Conservation (phyloP, 1,284 basidiomycete species). For the Vanrija sp. region DNA sequence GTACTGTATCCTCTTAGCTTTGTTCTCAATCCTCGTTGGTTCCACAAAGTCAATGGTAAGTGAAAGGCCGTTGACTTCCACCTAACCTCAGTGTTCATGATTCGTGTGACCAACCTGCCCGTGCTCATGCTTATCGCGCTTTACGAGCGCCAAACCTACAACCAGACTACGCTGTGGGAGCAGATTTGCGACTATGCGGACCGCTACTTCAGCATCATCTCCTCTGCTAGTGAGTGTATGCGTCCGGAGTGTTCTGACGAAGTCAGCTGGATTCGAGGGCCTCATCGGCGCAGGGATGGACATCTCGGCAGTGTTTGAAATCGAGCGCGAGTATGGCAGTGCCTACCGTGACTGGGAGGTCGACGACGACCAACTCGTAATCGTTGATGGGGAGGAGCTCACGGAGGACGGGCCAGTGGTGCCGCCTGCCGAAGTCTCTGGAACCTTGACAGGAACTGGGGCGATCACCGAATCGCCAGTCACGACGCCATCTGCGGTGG, state of each 20-base stretch:
- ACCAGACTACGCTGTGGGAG: slow-evolving; percentile 67
- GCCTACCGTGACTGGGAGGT: slow-evolving; percentile 48
- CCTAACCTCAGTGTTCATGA: slow-evolving; percentile 34
- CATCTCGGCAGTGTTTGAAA: slow-evolving; percentile 76
- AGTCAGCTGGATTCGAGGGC: slow-evolving; percentile 71
- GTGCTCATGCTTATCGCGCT: slow-evolving; percentile 74
- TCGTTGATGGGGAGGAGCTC: slow-evolving; percentile 20
- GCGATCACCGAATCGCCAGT: no score
- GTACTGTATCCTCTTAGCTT: slow-evolving; percentile 80
- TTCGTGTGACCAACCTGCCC: slow-evolving; percentile 76
- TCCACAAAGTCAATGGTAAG: slow-evolving; percentile 66
- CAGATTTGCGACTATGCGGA: slow-evolving; percentile 65
- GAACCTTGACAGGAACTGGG: no score
- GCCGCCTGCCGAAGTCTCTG: no score
- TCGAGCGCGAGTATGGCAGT: slow-evolving; percentile 62
- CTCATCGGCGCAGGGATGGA: slow-evolving; percentile 65
- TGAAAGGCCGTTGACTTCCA: background rate
- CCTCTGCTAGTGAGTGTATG: slow-evolving; percentile 61
- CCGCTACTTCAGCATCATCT: slow-evolving; percentile 60
- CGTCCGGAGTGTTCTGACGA: slow-evolving; percentile 6
- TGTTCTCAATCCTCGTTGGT: slow-evolving; percentile 58
- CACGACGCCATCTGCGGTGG: no score
- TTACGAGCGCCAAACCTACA: slow-evolving; percentile 71
- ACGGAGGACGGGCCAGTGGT: background rate
- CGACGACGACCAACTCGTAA: slow-evolving; percentile 43